Percentiles rank a stretch among this genome's conserved stretches.
Evolutionary conservation across 2,329 filamentous ascomycete genomes (phyloP).

Genomic region (Colletotrichum filicis): DNA sequence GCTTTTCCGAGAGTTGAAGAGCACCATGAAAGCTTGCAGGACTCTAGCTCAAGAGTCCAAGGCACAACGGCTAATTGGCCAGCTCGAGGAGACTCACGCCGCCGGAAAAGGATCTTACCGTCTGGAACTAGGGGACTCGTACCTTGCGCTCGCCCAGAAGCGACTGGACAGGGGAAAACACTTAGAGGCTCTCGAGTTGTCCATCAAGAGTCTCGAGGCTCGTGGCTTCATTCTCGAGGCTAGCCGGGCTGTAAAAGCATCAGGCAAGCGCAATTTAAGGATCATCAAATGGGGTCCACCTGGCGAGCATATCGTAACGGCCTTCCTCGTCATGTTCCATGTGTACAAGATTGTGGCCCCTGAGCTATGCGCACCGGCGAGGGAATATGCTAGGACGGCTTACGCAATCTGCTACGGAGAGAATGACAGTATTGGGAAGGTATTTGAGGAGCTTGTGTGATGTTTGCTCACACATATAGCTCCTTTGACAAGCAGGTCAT

Average conservation of each 20-base stretch:
- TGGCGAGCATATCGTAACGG: constrained; percentile 8
- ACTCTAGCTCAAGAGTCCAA: constrained; percentile 9
- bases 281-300: constrained; percentile 40
- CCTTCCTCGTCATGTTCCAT: constrained; percentile 34
- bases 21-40: background rate
- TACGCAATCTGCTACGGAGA: constrained; percentile 44
- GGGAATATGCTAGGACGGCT: constrained; percentile 35
- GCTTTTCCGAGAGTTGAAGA: background rate
- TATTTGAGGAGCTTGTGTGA: background rate
- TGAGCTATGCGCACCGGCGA: constrained; percentile 36
- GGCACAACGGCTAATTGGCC: constrained; percentile 33
- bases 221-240: constrained; percentile 41
- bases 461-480: background rate
- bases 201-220: constrained; percentile 40
- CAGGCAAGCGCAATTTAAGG: constrained; percentile 29
- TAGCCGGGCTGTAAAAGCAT: background rate
- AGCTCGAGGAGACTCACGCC: constrained; percentile 39
- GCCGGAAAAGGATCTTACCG: constrained; percentile 14
- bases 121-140: constrained; percentile 38
- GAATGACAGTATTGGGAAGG: constrained; percentile 2
- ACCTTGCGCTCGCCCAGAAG: constrained; percentile 34
- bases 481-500: background rate
- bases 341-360: constrained; percentile 38
- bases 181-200: constrained; percentile 34
- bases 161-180: background rate